Evolutionary conservation across 164 flowering plant genomes (phyloP).

Genomic region (Vitis rupestris): DNA sequence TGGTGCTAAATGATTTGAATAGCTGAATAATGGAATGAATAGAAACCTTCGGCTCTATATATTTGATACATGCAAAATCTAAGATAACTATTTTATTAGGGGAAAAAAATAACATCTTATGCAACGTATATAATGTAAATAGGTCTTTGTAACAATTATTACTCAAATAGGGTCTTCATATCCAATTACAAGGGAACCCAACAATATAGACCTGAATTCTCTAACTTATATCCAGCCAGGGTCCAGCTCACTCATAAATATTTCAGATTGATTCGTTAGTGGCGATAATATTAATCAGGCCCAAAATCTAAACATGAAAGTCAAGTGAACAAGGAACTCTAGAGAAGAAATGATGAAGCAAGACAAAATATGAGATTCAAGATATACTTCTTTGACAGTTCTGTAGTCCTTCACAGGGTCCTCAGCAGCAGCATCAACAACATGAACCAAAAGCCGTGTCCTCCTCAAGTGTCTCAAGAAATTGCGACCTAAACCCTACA

Average conservation of each 20-base stretch:
- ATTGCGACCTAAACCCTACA: constrained; percentile 95
- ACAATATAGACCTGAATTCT: not conserved
- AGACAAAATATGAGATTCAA: not conserved
- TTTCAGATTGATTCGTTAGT: not conserved
- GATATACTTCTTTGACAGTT: constrained; percentile 83
- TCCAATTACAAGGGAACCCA: not conserved
- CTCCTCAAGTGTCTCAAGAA: constrained; percentile 95
- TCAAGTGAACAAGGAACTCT: not conserved
- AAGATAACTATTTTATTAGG: too few relatives aligned
- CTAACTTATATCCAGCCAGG: not conserved
- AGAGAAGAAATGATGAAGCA: not conserved
- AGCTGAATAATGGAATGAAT: too few relatives aligned
- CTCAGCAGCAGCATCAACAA: constrained; percentile 90
- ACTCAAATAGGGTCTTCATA: too few relatives aligned
- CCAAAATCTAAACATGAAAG: not conserved
- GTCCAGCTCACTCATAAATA: not conserved
- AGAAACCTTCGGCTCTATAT: too few relatives aligned
- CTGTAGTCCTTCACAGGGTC: constrained; percentile 81
- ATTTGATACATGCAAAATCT: too few relatives aligned
- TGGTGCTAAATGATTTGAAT: too few relatives aligned
- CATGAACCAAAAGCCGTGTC: constrained; percentile 85
- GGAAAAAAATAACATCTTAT: too few relatives aligned
- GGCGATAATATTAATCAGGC: not conserved
- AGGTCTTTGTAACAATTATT: too few relatives aligned
- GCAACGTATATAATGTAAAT: too few relatives aligned